These are phyloP conservation scores for Colletotrichum liaoningense DNA, from an alignment of 2,329 filamentous ascomycete genomes.

Conservation along the genomic window DNA sequence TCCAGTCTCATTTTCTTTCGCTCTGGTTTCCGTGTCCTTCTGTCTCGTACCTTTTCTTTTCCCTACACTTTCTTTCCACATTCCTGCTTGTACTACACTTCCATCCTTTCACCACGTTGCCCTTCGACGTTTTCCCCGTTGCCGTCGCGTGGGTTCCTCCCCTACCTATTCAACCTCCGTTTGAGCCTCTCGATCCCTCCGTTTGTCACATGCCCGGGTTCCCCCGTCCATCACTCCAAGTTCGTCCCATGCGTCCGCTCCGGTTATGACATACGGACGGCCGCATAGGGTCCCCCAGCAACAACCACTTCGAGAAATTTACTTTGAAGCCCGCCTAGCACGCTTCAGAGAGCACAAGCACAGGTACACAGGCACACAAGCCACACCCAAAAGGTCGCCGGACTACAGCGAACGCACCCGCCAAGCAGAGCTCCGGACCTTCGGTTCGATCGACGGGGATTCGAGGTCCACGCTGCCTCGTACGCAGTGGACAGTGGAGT, in stretches of 20 bases:
- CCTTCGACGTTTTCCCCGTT: background rate
- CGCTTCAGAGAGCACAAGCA: background rate
- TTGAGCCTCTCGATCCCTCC: background rate
- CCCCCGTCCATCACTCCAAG: conserved; percentile 21
- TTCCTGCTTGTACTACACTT: background rate
- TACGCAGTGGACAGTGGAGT: conserved; percentile 25
- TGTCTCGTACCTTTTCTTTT: background rate
- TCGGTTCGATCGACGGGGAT: conserved; percentile 16
- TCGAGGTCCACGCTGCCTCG: conserved; percentile 32
- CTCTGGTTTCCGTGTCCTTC: background rate
- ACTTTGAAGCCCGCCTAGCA: background rate
- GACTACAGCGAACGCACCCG: background rate
- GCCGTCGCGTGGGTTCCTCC: conserved; percentile 1
- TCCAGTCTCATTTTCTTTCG: background rate
- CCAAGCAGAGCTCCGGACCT: conserved; percentile 27
- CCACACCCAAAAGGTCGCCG: background rate
- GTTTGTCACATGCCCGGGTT: conserved; percentile 20
- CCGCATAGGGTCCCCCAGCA: conserved; percentile 14
- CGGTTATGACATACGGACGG: conserved; percentile 27
- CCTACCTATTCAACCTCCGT: background rate
- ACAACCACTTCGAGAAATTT: background rate
- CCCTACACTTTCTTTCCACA: background rate
- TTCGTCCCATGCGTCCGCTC: conserved; percentile 30
- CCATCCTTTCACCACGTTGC: background rate
- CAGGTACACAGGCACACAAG: background rate